Conservation (phyloP, 2,329 filamentous ascomycete species). For the Dendrostoma leiphaemia region DNA sequence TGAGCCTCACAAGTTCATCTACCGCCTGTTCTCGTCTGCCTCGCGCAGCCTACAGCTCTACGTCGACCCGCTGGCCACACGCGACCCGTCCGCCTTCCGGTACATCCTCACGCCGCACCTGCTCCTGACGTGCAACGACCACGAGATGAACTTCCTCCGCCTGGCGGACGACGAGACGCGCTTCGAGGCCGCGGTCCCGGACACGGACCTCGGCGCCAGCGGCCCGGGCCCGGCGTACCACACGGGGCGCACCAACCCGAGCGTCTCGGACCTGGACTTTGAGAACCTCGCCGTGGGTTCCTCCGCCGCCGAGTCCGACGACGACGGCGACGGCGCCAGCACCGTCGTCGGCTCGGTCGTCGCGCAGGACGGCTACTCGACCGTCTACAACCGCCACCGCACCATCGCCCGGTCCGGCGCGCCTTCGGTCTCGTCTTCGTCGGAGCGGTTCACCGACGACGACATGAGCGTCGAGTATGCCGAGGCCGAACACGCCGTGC, state of each 20-base stretch:
- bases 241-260: slow-evolving; percentile 38
- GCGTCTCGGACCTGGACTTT: slow-evolving; percentile 28
- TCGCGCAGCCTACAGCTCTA: slow-evolving; percentile 12
- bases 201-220: slow-evolving; percentile 41
- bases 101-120: slow-evolving; percentile 41
- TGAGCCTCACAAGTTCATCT: not conserved
- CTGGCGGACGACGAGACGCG: slow-evolving; percentile 33
- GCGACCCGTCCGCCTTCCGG: slow-evolving; percentile 26
- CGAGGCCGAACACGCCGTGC: slow-evolving; percentile 27
- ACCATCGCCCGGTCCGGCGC: slow-evolving; percentile 32
- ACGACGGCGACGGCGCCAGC: slow-evolving; percentile 27
- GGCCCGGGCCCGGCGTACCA: slow-evolving; percentile 47
- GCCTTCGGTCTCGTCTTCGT: slow-evolving; percentile 29
- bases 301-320: not conserved
- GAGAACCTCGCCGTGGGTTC: slow-evolving; percentile 30
- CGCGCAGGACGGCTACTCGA: slow-evolving; percentile 40
- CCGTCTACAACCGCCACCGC: slow-evolving; percentile 28
- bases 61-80: slow-evolving; percentile 22
- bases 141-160: slow-evolving; percentile 62
- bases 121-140: slow-evolving; percentile 50
- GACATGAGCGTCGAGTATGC: slow-evolving; percentile 29
- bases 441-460: slow-evolving; percentile 34
- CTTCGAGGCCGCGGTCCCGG: slow-evolving; percentile 40
- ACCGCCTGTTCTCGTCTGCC: not conserved
- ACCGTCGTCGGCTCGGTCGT: slow-evolving; percentile 33